Percentiles rank a stretch among this genome's conserved stretches.
Conservation (phyloP, 768 basidiomycete species). For the Panaeolus papilionaceus region DNA sequence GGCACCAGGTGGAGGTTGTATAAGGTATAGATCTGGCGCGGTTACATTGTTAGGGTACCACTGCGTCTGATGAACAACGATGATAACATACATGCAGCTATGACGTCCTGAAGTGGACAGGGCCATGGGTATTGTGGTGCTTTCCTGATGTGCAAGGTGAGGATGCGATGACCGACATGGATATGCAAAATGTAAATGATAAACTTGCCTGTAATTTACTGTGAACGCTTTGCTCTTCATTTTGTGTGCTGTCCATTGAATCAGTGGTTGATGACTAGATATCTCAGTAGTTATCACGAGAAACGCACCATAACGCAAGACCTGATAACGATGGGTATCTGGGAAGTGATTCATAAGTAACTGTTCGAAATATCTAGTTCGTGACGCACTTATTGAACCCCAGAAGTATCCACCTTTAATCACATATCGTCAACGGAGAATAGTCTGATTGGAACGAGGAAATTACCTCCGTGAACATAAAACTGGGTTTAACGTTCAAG, state of each 20-base stretch:
- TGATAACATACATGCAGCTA: slow-evolving; percentile 66
- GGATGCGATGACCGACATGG: background rate
- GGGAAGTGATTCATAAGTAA: background rate
- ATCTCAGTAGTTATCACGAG: slow-evolving; percentile 9
- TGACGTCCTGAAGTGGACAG: slow-evolving; percentile 74
- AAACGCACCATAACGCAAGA: slow-evolving; percentile 57
- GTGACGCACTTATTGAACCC: slow-evolving; percentile 63
- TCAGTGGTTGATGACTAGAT: slow-evolving; percentile 22
- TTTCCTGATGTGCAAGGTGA: slow-evolving; percentile 48
- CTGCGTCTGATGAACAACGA: background rate
- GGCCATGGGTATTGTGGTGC: slow-evolving; percentile 90
- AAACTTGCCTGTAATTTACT: slow-evolving; percentile 53
- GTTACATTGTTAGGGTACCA: background rate
- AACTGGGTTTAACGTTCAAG: slow-evolving; percentile 43
- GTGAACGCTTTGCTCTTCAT: slow-evolving; percentile 72
- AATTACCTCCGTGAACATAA: slow-evolving; percentile 68
- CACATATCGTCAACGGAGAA: slow-evolving; percentile 5
- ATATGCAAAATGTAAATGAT: background rate
- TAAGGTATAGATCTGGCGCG: slow-evolving; percentile 71
- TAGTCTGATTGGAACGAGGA: background rate
- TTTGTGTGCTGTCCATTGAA: slow-evolving; percentile 57
- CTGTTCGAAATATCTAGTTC: background rate
- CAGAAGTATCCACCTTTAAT: slow-evolving; percentile 65
- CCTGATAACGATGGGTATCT: slow-evolving; percentile 69
- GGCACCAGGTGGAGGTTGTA: slow-evolving; percentile 67